Conservation (phyloP, 2,329 filamentous ascomycete species). For the Curvularia spicifera region DNA sequence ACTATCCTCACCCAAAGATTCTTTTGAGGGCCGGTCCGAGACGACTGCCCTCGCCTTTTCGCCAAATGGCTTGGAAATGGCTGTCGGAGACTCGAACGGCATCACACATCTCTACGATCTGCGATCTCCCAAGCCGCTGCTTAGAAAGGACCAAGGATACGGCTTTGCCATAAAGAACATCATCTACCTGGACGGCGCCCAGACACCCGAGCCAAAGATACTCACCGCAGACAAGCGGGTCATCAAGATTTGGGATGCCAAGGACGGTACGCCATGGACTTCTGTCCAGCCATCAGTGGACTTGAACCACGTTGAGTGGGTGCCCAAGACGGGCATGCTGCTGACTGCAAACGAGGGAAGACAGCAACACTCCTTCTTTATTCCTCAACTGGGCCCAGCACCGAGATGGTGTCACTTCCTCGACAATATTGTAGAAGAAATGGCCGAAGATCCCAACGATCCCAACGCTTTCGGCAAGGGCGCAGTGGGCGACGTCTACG, state of each 20-base stretch:
- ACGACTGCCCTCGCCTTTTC: constrained; percentile 90
- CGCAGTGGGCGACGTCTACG: constrained; percentile 80
- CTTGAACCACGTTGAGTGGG: constrained; percentile 92
- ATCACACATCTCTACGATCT: constrained; percentile 91
- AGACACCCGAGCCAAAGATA: constrained; percentile 73
- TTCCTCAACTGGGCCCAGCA: constrained; percentile 89
- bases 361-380: constrained; percentile 93
- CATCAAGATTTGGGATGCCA: constrained; percentile 94
- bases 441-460: constrained; percentile 81
- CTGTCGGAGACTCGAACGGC: constrained; percentile 85
- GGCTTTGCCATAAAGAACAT: constrained; percentile 91
- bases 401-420: constrained; percentile 96
- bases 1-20: constrained; percentile 62
- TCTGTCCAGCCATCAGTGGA: constrained; percentile 94
- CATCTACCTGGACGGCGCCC: constrained; percentile 71
- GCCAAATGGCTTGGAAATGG: constrained; percentile 80
- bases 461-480: constrained; percentile 62
- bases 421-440: constrained; percentile 97
- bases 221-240: constrained; percentile 92
- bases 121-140: constrained; percentile 80
- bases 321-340: constrained; percentile 90
- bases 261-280: constrained; percentile 86
- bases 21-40: constrained; percentile 58
- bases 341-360: constrained; percentile 96
- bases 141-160: constrained; percentile 95